Percentiles rank a stretch among this genome's conserved stretches.
These are phyloP conservation scores for Zychaea mexicana DNA, from an alignment of 371 early-diverging fungal genomes.

Conservation along the genomic window DNA sequence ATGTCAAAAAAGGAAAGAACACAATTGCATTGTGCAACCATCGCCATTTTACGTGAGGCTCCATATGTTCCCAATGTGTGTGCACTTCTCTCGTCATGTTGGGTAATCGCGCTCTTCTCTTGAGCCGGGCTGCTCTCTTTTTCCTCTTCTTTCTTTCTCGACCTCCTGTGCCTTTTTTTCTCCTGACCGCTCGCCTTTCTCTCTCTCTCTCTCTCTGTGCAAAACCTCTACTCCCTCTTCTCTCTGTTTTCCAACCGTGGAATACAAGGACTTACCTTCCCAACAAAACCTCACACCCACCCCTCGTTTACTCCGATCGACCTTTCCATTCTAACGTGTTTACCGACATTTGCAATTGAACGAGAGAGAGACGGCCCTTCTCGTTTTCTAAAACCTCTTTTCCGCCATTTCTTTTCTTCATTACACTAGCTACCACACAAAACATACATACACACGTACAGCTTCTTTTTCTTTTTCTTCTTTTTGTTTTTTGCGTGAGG, in stretches of 20 bases:
- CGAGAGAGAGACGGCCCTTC: too few species aligned
- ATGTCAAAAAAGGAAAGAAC: constrained; percentile 3
- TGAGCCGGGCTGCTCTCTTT: too few species aligned
- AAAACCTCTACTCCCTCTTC: not conserved
- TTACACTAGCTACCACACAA: too few species aligned
- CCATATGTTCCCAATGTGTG: too few species aligned
- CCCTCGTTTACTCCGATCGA: constrained; percentile 16
- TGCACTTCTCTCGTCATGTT: too few species aligned
- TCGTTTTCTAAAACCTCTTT: too few species aligned
- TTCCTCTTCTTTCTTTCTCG: constrained; percentile 4
- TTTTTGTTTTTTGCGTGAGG: too few species aligned
- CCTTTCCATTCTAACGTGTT: constrained; percentile 10
- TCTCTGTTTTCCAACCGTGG: not conserved
- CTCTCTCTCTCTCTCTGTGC: constrained; percentile 7
- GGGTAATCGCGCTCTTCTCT: too few species aligned
- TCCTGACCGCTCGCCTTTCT: not conserved
- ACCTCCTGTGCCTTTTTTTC: not conserved
- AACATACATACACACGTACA: too few species aligned
- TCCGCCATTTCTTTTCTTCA: not conserved
- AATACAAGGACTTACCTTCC: too few species aligned
- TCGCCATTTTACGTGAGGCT: not conserved
- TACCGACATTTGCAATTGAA: not conserved
- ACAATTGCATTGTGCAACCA: constrained; percentile 4
- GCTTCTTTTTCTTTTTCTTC: too few species aligned
- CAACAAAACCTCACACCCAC: too few species aligned